A percentile compares a stretch with the other conserved stretches of the same genome.
Conservation (phyloP, 805 yeast genomes). For the Saturnispora quitensis region DNA sequence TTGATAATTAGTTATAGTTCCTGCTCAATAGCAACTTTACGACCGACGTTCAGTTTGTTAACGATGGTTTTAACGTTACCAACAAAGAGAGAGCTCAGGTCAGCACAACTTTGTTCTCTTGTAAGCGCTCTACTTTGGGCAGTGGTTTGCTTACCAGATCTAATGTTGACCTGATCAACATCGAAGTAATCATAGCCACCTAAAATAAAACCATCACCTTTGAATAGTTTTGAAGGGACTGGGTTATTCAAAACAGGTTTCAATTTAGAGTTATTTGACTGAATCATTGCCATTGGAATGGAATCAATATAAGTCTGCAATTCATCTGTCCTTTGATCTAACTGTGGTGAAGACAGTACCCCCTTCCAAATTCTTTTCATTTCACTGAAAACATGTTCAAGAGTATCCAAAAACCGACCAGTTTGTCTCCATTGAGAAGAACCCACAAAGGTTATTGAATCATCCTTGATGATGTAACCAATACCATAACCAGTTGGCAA, state of each 20-base stretch:
- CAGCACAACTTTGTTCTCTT: slow-evolving; percentile 17
- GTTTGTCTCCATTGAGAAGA: slow-evolving; percentile 56
- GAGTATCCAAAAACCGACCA: slow-evolving; percentile 42
- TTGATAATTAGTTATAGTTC: slow-evolving; percentile 12
- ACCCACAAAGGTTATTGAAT: slow-evolving; percentile 40
- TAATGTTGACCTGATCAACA: slow-evolving; percentile 42
- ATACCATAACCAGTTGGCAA: slow-evolving; percentile 51
- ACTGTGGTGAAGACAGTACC: slow-evolving; percentile 10
- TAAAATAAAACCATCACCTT: slow-evolving; percentile 29
- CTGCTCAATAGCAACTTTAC: slow-evolving; percentile 18
- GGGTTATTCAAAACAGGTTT: slow-evolving; percentile 7
- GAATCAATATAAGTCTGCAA: slow-evolving; percentile 23
- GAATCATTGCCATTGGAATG: slow-evolving; percentile 26
- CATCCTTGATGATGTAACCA: slow-evolving; percentile 46
- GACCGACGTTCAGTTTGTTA: slow-evolving; percentile 17
- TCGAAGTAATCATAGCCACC: slow-evolving; percentile 59
- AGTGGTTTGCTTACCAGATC: slow-evolving; percentile 31
- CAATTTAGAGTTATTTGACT: slow-evolving; percentile 20
- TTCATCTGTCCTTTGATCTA: slow-evolving; percentile 16
- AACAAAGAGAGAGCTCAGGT: slow-evolving; percentile 10
- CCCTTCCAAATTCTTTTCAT: slow-evolving; percentile 31
- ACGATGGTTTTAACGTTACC: slow-evolving; percentile 1
- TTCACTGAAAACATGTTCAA: slow-evolving; percentile 41
- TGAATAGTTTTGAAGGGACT: not conserved
- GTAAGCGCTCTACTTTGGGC: slow-evolving; percentile 21